Conservation (phyloP, 176 grass and related monocot genomes). For the Hordeum vulgare region DNA sequence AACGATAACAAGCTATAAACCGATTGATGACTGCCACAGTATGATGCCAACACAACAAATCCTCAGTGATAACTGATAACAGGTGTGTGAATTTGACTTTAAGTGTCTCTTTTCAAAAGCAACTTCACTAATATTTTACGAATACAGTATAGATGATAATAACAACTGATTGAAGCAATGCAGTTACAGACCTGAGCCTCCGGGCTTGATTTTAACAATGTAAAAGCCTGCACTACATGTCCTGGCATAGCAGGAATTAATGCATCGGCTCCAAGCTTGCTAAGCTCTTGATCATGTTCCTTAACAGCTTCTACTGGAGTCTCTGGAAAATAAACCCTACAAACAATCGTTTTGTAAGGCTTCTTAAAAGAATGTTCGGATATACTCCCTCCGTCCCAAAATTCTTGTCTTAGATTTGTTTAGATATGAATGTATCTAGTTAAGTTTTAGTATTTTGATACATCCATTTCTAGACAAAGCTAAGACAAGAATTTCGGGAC, state of each 20-base stretch:
- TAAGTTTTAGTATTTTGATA: too few species aligned
- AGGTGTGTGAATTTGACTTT: background rate
- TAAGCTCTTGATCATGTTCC: slow-evolving; percentile 25
- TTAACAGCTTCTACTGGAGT: slow-evolving; percentile 16
- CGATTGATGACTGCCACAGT: background rate
- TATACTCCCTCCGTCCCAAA: too few species aligned
- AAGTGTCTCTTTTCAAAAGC: background rate
- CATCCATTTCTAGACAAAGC: too few species aligned
- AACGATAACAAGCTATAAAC: background rate
- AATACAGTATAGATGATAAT: background rate
- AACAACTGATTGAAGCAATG: background rate
- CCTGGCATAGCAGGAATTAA: slow-evolving; percentile 56
- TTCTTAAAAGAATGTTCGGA: background rate
- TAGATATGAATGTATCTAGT: too few species aligned
- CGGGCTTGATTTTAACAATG: slow-evolving; percentile 59
- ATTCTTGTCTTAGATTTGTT: too few species aligned
- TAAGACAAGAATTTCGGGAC: too few species aligned
- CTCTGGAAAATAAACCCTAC: slow-evolving; percentile 48
- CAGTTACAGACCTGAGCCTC: slow-evolving; percentile 59
- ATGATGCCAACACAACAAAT: background rate
- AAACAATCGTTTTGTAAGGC: background rate
- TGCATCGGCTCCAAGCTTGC: slow-evolving; percentile 20
- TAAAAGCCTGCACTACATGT: slow-evolving; percentile 69
- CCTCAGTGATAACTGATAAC: background rate
- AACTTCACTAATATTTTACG: background rate